These are phyloP conservation scores for Beauveria varroae DNA, from an alignment of 2,329 filamentous ascomycete genomes.

Conservation along the genomic window DNA sequence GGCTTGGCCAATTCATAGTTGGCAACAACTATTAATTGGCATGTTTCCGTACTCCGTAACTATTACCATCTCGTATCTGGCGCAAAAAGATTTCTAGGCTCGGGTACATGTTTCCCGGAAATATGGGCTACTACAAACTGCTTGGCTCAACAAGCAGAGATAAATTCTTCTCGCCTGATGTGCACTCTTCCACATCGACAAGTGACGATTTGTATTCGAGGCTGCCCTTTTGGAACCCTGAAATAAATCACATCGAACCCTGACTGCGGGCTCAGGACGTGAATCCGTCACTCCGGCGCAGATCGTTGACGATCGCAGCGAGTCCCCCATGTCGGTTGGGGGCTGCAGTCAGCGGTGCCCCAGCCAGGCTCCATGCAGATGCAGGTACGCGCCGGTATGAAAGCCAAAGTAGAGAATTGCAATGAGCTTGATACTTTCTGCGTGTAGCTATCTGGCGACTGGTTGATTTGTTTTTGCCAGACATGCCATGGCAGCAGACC, in stretches of 20 bases:
- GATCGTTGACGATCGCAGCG: not conserved
- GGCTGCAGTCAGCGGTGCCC: not conserved
- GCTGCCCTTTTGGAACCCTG: not conserved
- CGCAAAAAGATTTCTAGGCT: no score
- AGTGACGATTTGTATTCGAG: not conserved
- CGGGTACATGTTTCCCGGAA: not conserved
- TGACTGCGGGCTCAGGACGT: not conserved
- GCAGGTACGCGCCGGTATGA: not conserved
- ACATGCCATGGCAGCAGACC: no score
- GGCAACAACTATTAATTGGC: not conserved
- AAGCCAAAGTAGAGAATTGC: no score
- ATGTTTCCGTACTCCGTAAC: not conserved
- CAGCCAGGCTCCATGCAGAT: not conserved
- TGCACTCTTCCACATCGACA: no score
- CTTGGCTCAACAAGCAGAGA: no score
- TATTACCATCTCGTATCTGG: not conserved
- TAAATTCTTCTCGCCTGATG: no score
- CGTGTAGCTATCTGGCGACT: no score
- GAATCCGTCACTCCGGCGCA: not conserved
- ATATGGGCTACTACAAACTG: not conserved
- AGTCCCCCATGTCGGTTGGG: not conserved
- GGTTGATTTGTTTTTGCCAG: no score
- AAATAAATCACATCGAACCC: not conserved
- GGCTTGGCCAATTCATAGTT: no score
- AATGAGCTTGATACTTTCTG: no score